phyloP scores from a whole-genome alignment of 495 filamentous ascomycete genomes.

The Pseudoneurospora amorphoporcata region DNA sequence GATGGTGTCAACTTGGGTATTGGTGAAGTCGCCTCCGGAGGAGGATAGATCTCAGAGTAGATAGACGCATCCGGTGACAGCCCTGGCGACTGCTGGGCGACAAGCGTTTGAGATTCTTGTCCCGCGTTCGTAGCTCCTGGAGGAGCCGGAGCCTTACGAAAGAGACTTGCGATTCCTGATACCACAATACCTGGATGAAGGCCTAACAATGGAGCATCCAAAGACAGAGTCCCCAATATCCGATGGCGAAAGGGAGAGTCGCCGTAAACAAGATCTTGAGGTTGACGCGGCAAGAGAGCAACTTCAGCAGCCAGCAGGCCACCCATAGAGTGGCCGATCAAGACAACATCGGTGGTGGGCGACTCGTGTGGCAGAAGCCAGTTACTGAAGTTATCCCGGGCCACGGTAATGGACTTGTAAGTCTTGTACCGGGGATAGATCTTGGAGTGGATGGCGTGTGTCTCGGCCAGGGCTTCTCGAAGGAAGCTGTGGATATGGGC shows the following conservation, averaged over 20 bases:
- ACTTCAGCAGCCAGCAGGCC: conserved; percentile 77
- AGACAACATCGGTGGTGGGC: conserved; percentile 62
- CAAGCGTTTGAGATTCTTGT: not conserved
- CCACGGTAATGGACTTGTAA: conserved; percentile 60
- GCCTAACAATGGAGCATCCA: conserved; percentile 80
- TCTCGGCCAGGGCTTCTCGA: conserved; percentile 53
- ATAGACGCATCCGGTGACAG: conserved; percentile 27
- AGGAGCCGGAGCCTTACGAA: conserved; percentile 45
- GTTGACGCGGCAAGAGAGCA: conserved; percentile 45
- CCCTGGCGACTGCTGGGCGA: not conserved
- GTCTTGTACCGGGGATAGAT: conserved; percentile 90
- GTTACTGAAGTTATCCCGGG: conserved; percentile 66
- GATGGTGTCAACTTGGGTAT: conserved; percentile 6
- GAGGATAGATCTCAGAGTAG: conserved; percentile 22
- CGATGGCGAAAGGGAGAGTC: conserved; percentile 51
- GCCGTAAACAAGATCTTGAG: not conserved
- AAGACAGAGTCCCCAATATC: conserved; percentile 72
- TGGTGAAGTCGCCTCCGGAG: conserved; percentile 19
- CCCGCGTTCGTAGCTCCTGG: conserved; percentile 12
- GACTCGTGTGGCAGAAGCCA: conserved; percentile 79
- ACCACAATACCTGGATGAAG: conserved; percentile 82
- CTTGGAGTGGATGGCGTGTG: conserved; percentile 76
- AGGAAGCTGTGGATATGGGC: conserved; percentile 76
- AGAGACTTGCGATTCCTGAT: conserved; percentile 67
- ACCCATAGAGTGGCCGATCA: conserved; percentile 87